Evolutionary conservation across 2,329 filamentous ascomycete genomes (phyloP).

Genomic region (Cryphonectria radicalis): DNA sequence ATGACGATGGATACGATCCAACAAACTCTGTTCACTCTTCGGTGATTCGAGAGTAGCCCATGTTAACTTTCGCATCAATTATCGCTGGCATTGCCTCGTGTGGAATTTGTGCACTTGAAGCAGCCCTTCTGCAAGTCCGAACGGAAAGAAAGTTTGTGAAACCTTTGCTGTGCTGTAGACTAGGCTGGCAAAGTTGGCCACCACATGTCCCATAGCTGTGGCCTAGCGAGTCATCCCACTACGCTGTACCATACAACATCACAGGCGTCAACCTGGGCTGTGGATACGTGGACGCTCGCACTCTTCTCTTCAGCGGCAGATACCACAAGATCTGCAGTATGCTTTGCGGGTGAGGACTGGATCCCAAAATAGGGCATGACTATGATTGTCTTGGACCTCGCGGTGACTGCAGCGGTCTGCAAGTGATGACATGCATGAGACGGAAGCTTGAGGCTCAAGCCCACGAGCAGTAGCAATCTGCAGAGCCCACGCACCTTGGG

Average conservation of each 20-base stretch:
- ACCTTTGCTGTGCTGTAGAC: conserved; percentile 8
- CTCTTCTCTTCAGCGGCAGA: conserved; percentile 13
- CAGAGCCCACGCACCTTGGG: conserved; percentile 15
- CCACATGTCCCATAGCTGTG: background rate
- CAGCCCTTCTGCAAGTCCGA: conserved; percentile 4
- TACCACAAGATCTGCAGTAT: conserved; percentile 23
- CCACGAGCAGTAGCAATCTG: conserved; percentile 29
- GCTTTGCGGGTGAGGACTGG: background rate
- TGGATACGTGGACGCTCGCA: background rate
- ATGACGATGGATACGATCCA: background rate
- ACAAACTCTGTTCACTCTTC: background rate
- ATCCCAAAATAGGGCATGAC: conserved; percentile 12
- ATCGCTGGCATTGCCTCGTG: background rate
- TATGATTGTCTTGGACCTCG: conserved; percentile 1
- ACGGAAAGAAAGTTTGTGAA: background rate
- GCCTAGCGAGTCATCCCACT: conserved; percentile 14
- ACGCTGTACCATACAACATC: conserved; percentile 7
- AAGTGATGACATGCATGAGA: conserved; percentile 38
- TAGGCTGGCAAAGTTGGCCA: background rate
- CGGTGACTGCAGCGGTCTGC: background rate
- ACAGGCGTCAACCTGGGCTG: conserved; percentile 10
- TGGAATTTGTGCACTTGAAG: background rate
- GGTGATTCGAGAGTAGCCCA: background rate
- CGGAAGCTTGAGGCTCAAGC: conserved; percentile 40
- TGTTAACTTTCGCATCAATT: background rate